A percentile compares a stretch with the other conserved stretches of the same genome.
Conservation (phyloP, 805 yeast species). For the Starmerella davenportii region DNA sequence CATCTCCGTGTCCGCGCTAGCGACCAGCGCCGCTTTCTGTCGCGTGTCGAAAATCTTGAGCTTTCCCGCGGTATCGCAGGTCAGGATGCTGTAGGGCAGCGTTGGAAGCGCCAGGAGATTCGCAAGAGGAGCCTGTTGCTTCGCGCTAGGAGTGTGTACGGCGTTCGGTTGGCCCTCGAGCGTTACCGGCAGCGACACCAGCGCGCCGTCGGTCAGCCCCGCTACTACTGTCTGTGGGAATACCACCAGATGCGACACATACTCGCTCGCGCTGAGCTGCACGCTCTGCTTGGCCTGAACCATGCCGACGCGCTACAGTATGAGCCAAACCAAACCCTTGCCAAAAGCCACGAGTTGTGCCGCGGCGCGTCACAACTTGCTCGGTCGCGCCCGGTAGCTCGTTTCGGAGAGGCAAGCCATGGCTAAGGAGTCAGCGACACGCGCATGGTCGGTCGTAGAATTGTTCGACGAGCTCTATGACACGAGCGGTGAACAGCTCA, state of each 20-base stretch:
- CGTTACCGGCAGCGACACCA: conserved; percentile 6
- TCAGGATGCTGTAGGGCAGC: conserved; percentile 6
- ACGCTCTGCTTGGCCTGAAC: conserved; percentile 6
- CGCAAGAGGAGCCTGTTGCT: conserved; percentile 1
- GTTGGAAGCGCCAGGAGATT: conserved; percentile 10
- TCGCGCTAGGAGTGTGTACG: neutral
- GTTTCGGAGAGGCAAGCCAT: too few relatives aligned
- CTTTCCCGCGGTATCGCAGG: conserved; percentile 9
- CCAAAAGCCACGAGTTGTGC: too few relatives aligned
- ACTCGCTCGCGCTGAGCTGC: conserved; percentile 9
- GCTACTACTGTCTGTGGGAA: conserved; percentile 6
- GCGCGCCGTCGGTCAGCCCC: conserved; percentile 15
- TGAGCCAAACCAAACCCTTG: too few relatives aligned
- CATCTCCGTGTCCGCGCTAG: conserved; percentile 3
- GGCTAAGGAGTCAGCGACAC: too few relatives aligned
- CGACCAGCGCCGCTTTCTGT: conserved; percentile 1
- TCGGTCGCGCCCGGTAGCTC: too few relatives aligned
- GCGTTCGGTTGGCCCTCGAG: conserved; percentile 2
- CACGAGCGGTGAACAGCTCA: neutral
- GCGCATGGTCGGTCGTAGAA: too few relatives aligned
- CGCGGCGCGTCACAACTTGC: too few relatives aligned
- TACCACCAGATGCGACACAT: conserved; percentile 12
- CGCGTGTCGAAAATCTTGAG: conserved; percentile 12
- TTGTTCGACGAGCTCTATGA: too few relatives aligned
- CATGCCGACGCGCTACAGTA: conserved; percentile 3